These are phyloP conservation scores for Aphanocladium album DNA, from an alignment of 2,329 filamentous ascomycete species.

Conservation along the genomic window DNA sequence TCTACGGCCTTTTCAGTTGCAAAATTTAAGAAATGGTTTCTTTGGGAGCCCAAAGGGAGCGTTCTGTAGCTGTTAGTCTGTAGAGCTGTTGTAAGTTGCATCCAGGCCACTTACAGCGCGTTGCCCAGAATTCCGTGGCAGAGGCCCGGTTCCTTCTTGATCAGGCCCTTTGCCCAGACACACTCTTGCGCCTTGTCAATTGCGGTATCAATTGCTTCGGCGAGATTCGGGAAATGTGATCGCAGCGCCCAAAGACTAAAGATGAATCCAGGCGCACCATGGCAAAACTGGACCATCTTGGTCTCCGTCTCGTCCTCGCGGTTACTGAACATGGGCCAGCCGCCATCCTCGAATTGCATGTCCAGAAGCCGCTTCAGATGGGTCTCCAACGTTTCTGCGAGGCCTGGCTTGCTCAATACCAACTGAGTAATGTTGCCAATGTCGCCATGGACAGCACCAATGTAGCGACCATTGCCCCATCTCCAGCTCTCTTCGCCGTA, in stretches of 20 bases:
- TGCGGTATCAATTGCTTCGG: conserved; percentile 43
- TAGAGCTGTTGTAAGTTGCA: conserved; percentile 25
- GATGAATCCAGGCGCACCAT: conserved; percentile 55
- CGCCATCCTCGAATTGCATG: conserved; percentile 53
- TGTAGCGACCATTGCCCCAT: conserved; percentile 55
- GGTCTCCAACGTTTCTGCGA: conserved; percentile 45
- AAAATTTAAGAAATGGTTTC: conserved; percentile 52
- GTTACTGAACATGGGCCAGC: conserved; percentile 46
- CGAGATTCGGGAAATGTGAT: conserved; percentile 45
- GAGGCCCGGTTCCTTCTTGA: conserved; percentile 55
- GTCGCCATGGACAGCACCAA: conserved; percentile 58
- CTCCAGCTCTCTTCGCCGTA: conserved; percentile 52
- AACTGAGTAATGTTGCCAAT: conserved; percentile 62
- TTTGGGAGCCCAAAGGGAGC: neutral
- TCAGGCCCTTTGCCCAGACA: conserved; percentile 46
- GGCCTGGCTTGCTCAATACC: conserved; percentile 46
- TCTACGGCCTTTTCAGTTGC: conserved; percentile 52
- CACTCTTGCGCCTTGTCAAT: conserved; percentile 44
- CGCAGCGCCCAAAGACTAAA: conserved; percentile 48
- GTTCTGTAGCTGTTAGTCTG: neutral
- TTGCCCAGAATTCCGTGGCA: conserved; percentile 59
- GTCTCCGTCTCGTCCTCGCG: conserved; percentile 33
- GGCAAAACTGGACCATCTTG: conserved; percentile 56
- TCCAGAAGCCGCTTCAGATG: conserved; percentile 47
- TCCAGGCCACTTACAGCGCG: conserved; percentile 40